Evolutionary conservation across 306 rosid species (phyloP).

Genomic region (Quercus ilex): DNA sequence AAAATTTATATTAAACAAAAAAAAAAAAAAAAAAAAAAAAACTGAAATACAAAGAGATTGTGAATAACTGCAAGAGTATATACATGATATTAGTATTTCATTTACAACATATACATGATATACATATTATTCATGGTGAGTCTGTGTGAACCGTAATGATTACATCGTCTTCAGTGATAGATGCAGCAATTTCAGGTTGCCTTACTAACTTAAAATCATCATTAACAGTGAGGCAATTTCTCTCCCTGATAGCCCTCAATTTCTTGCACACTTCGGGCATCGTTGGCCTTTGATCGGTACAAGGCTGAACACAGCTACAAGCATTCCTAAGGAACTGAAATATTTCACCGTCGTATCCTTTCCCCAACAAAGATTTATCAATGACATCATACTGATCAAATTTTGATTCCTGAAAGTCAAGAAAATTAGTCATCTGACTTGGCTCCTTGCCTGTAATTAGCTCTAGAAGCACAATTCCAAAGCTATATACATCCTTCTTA

Average conservation of each 20-base stretch:
- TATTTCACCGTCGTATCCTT: slow-evolving; percentile 26
- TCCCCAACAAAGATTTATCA: slow-evolving; percentile 9
- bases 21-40: too few relatives aligned
- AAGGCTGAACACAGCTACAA: slow-evolving; percentile 23
- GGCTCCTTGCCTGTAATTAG: slow-evolving; percentile 19
- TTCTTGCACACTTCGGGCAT: slow-evolving; percentile 36
- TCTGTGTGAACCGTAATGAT: too few relatives aligned
- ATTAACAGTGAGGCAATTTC: background rate
- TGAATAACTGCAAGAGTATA: too few relatives aligned
- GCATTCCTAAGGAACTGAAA: slow-evolving; percentile 26
- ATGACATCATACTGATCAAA: slow-evolving; percentile 8
- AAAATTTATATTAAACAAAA: too few relatives aligned
- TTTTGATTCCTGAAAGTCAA: background rate
- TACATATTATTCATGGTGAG: too few relatives aligned
- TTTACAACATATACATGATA: too few relatives aligned
- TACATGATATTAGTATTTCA: too few relatives aligned
- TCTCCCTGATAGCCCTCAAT: slow-evolving; percentile 5
- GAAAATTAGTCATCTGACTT: background rate
- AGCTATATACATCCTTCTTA: slow-evolving; percentile 39
- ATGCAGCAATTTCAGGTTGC: too few relatives aligned
- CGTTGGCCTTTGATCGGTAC: slow-evolving; percentile 26
- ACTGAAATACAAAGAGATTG: too few relatives aligned
- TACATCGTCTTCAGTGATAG: too few relatives aligned
- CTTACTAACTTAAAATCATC: too few relatives aligned
- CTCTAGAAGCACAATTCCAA: slow-evolving; percentile 40